phyloP scores from a whole-genome alignment of 345 rosid genomes.

The Noccaea caerulescens region DNA sequence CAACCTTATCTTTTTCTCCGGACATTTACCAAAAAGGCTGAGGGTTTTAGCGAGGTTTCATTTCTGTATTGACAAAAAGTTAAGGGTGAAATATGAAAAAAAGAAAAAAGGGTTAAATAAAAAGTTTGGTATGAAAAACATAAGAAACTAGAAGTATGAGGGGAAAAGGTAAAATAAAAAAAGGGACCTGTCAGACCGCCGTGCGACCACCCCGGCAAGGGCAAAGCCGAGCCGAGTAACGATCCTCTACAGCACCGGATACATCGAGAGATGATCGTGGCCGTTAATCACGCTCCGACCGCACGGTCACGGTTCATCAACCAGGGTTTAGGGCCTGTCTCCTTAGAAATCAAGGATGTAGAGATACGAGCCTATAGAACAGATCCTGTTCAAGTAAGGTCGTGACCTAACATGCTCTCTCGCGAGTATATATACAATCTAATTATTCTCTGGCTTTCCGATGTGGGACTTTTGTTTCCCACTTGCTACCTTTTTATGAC shows the following conservation, averaged over 20 bases:
- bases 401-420: not conserved
- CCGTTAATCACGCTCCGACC: constrained; percentile 45
- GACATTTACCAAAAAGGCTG: not conserved
- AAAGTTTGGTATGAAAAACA: not conserved
- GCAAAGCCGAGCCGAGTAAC: not conserved
- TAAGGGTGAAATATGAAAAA: not conserved
- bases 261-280: not conserved
- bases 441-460: not conserved
- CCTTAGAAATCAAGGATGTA: constrained; percentile 31
- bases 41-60: constrained; percentile 38
- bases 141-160: not conserved
- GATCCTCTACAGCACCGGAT: constrained; percentile 37
- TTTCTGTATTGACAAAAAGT: not conserved
- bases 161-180: not conserved
- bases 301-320: constrained; percentile 25
- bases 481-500: not conserved
- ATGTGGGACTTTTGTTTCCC: constrained; percentile 25
- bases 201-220: constrained; percentile 35
- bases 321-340: constrained; percentile 34
- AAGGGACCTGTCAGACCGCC: constrained; percentile 37
- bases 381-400: constrained; percentile 46
- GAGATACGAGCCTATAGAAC: constrained; percentile 32
- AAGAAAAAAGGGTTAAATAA: too few species aligned
- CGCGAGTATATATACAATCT: not conserved
- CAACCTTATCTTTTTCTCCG: constrained; percentile 33